phyloP scores from a whole-genome alignment of 331 rosid genomes.

The Spiraea crenata region DNA sequence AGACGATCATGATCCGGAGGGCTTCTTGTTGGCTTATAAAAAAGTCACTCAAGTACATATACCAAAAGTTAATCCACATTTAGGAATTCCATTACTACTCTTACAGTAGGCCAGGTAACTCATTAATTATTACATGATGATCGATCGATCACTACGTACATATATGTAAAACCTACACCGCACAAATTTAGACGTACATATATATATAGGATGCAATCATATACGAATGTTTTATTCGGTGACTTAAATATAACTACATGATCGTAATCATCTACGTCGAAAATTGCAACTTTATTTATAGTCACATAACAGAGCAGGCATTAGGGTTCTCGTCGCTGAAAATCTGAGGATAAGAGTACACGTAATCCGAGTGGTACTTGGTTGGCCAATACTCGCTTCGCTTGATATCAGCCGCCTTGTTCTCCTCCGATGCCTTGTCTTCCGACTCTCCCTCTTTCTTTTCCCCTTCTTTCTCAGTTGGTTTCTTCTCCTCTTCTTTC shows the following conservation, averaged over 20 bases:
- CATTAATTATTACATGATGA: too few species aligned
- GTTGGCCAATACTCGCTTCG: constrained; percentile 69
- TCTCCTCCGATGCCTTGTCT: constrained; percentile 48
- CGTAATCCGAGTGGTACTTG: constrained; percentile 48
- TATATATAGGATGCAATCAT: not conserved
- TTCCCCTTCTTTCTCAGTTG: constrained; percentile 34
- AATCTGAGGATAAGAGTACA: constrained; percentile 49
- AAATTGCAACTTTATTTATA: constrained; percentile 11
- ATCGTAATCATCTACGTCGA: not conserved
- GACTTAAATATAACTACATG: not conserved
- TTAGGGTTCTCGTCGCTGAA: constrained; percentile 98
- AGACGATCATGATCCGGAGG: not conserved
- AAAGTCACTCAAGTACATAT: too few species aligned
- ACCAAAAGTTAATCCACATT: too few species aligned
- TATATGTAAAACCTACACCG: too few species aligned
- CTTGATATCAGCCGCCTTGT: constrained; percentile 55
- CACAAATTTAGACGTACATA: too few species aligned
- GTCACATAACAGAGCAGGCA: constrained; percentile 83
- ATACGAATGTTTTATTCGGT: not conserved
- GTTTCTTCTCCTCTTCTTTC: constrained; percentile 42
- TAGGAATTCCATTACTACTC: too few species aligned
- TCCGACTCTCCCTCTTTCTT: constrained; percentile 30
- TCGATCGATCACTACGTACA: too few species aligned
- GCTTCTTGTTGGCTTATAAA: too few species aligned
- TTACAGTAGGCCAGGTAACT: too few species aligned